phyloP scores from a whole-genome alignment of 306 rosid genomes.

The Chamaecrista fasciculata region DNA sequence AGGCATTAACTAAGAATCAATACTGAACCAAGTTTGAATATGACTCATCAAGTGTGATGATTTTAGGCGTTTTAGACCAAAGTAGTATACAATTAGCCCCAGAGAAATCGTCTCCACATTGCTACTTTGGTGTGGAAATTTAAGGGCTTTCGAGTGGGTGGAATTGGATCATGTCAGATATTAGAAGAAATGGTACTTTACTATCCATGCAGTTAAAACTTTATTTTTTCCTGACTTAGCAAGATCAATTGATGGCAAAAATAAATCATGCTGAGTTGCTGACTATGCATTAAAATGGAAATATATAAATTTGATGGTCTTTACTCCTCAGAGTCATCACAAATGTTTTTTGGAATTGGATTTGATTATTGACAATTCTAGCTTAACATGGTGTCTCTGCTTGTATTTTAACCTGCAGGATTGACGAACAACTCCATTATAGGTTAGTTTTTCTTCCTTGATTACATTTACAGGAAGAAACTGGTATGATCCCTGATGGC shows the following conservation, averaged over 20 bases:
- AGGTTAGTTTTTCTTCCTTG: slow-evolving; percentile 36
- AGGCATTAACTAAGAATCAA: not conserved
- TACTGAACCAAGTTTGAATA: not conserved
- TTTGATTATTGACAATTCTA: not conserved
- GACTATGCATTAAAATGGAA: not conserved
- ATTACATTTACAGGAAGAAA: not conserved
- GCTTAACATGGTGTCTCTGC: slow-evolving; percentile 12
- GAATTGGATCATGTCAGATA: not conserved
- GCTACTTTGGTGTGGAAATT: not conserved
- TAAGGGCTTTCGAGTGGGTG: not conserved
- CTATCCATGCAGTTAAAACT: not conserved
- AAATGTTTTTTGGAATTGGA: not conserved
- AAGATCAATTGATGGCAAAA: not conserved
- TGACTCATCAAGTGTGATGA: not conserved
- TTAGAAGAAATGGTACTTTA: not conserved
- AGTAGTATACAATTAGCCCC: not conserved
- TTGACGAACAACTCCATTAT: slow-evolving; percentile 40
- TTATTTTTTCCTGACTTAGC: not conserved
- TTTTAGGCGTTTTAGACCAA: not conserved
- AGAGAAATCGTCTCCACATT: not conserved
- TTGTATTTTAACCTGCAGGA: slow-evolving; percentile 40
- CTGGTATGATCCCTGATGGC: not conserved
- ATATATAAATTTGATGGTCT: not conserved
- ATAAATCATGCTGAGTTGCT: not conserved
- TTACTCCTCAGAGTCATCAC: too few relatives aligned